Evolutionary conservation across 108 stramenopile genomes (phyloP), one percentile per base, ranked within the genome.

Genomic region (Nitzschia putrida): DNA sequence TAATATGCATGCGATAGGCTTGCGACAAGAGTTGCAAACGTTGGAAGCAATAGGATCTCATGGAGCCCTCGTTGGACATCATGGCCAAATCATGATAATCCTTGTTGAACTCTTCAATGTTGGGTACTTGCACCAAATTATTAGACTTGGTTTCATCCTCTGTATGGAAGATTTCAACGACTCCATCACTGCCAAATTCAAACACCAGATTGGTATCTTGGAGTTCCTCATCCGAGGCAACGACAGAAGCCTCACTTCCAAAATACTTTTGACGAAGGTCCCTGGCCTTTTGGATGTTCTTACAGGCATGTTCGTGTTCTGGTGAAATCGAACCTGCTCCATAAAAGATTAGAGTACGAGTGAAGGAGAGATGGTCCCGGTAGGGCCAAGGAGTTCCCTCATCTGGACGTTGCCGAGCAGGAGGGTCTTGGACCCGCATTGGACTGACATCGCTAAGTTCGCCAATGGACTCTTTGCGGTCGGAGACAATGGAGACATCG

Each of bases 1-100:
- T 89, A 21, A 81, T 70, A 70, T 97, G 95, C 82, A 90, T 92
- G 43, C 92, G 90, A 78, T 94, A 97, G 44, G 89, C 86, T 16
- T 86, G 82, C 10, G 72, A 64, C 2, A 95, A 74, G 53, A 95
- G 69, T 65, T 95, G 95, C 39, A 95, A 55, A 43, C 95, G 85
- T 60, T 93, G 92, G 71, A 91, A 95, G 56, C 84, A 90, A 76
- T 87, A 93, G 6, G 89, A 90, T 29, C 92, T 78, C 85, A 93
- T 89, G 40, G 81, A 87, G 3, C 95, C 95, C 37, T 87, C 85
- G 20, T 73, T 81, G 11, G 78, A 74, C 69, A 88, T 86, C 49
- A 86, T 77, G n/a, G 83, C 88, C 26, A 93, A 77, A 24, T 80
- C 74, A 39, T 84, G 71, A 67, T 93, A 95, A 55, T 95, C 92